Base-by-base conservation (phyloP, 495 filamentous ascomycete species). In the Aspergillus sclerotioniger region DNA sequence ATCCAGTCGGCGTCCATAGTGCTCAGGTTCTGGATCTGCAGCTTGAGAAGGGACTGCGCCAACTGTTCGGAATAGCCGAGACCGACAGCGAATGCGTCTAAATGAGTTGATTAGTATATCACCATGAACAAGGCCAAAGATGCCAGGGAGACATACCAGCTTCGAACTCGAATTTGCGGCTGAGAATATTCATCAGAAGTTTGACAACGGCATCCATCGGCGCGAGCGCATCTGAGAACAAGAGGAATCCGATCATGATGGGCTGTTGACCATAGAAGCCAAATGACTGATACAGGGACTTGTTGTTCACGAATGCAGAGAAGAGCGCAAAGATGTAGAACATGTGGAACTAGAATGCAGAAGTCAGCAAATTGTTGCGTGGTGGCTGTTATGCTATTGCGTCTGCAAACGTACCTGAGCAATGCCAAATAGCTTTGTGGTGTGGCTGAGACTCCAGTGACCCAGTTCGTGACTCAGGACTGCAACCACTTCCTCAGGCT, bases 1-100 rank as follows among this genome's bases (percentile, higher is more conserved):
- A 96, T 82, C 89, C 88, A 95, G 71, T 98, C 95, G 41, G 94
- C 94, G 71, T 98, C 95, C 93, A 98, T 97, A 56, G 90, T 95
- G 76, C 90, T 92, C 56, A 98, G 81, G 67, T 98, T 98, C 76
- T 98, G 91, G 71, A 97, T 90, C 72, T 98, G 94, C 39, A 98
- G 88, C 78, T 98, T 98, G 75, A 98, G 90, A 58, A 98, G 81
- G 15, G 90, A 92, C 56, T 84, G 76, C 9, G 92, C 90, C 28
- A 98, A 86, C 65, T 96, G 87, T 20, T 81, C 76, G n/a, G 85
- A 85, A 73, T 95, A 97, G 19, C 95, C 94, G 8, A 96, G 86
- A 16, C 82, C 80, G 60, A 86, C 80, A 48, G 93, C 94, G 66
- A 98, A 98, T n/a, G 76, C 79, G 74, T 91, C 87, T 85, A 20